A percentile compares a stretch with the other conserved stretches of the same genome.
Evolutionary conservation across 2,329 filamentous ascomycete species (phyloP).

Genomic region (Hirsutella thompsonii): DNA sequence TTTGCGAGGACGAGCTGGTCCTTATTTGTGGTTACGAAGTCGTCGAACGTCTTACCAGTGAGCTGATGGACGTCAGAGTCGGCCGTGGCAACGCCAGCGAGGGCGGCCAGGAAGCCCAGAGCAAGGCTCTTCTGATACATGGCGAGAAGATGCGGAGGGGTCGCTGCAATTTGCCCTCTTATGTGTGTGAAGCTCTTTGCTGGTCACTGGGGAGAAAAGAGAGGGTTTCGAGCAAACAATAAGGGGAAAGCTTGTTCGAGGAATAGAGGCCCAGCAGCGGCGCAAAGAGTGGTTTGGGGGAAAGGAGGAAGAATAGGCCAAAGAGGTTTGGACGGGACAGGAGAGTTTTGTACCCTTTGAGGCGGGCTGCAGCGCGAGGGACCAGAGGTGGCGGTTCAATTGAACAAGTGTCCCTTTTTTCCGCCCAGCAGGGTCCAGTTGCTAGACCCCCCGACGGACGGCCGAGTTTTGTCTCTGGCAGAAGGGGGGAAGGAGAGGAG

Average conservation of each 20-base stretch:
- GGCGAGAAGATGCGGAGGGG: constrained; percentile 11
- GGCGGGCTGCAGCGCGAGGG: background rate
- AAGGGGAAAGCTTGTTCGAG: no score
- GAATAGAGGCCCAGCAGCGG: constrained; percentile 3
- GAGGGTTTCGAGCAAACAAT: no score
- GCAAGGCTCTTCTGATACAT: constrained; percentile 40
- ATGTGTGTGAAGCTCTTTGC: background rate
- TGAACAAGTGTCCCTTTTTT: constrained; percentile 31
- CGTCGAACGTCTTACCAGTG: constrained; percentile 74
- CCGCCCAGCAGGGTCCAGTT: background rate
- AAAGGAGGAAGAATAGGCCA: constrained; percentile 1
- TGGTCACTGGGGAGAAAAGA: background rate
- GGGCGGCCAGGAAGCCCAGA: constrained; percentile 40
- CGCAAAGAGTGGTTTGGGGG: constrained; percentile 5
- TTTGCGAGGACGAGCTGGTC: constrained; percentile 89
- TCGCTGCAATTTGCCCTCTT: background rate
- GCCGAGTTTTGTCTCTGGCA: background rate
- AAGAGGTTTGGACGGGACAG: constrained; percentile 3
- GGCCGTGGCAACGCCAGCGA: constrained; percentile 45
- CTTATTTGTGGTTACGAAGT: constrained; percentile 74
- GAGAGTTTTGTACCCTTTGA: constrained; percentile 21
- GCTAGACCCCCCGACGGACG: background rate
- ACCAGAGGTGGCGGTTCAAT: constrained; percentile 15
- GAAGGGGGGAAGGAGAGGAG: no score
- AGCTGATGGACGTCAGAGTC: constrained; percentile 76